These are phyloP conservation scores for Solanum chiquidenum DNA, from an alignment of 257 asterid genomes.

Conservation along the genomic window DNA sequence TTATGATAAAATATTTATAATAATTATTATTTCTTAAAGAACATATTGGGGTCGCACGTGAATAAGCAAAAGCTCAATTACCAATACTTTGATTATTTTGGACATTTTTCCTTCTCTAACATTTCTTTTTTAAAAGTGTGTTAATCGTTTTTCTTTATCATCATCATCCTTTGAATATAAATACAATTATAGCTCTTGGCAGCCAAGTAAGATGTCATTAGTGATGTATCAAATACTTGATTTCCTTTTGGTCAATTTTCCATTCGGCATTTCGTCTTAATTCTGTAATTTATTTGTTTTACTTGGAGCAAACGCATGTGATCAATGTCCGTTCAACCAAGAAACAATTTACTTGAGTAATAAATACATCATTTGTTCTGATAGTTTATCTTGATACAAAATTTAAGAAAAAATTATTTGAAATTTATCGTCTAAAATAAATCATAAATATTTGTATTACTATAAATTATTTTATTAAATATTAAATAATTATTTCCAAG, in stretches of 20 bases:
- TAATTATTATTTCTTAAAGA: no score
- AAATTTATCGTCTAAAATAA: no score
- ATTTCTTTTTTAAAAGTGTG: neutral
- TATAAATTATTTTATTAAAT: no score
- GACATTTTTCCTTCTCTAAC: neutral
- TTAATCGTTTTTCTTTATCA: neutral
- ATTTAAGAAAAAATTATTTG: no score
- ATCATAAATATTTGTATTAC: no score
- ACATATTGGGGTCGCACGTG: fast-evolving
- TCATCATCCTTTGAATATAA: neutral
- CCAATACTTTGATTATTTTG: neutral
- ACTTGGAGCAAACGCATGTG: neutral
- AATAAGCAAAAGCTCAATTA: neutral
- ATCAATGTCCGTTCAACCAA: neutral
- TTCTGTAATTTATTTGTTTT: neutral
- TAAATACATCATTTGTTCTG: neutral
- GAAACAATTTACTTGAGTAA: neutral
- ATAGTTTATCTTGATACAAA: no score
- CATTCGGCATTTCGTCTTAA: neutral
- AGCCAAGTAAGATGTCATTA: neutral
- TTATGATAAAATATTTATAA: no score
- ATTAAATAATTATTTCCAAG: no score
- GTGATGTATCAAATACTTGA: neutral
- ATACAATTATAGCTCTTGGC: neutral
- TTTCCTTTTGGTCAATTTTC: neutral